phyloP scores from a whole-genome alignment of 257 asterid species.

The Gentiana macrophylla region DNA sequence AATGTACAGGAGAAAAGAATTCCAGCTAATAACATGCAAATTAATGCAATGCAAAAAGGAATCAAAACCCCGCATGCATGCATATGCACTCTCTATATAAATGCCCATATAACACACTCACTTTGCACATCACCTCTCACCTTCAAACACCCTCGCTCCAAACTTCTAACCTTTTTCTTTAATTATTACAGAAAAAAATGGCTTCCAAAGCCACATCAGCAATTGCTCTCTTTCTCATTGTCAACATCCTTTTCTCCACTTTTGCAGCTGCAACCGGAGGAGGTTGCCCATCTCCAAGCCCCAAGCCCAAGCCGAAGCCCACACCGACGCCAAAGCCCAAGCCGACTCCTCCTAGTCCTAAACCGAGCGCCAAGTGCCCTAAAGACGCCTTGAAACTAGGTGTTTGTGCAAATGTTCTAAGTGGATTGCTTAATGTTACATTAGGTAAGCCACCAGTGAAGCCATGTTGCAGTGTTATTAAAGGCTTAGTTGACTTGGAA shows the following conservation, averaged over 20 bases:
- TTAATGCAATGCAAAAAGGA: neutral
- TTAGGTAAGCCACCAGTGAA: conserved; percentile 12
- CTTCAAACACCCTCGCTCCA: neutral
- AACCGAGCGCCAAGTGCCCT: conserved; percentile 10
- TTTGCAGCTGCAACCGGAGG: conserved; percentile 22
- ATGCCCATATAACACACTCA: neutral
- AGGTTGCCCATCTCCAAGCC: conserved; percentile 19
- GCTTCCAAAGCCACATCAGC: conserved; percentile 9
- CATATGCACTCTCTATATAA: neutral
- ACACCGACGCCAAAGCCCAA: conserved; percentile 10
- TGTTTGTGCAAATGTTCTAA: conserved; percentile 16
- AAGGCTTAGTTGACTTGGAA: conserved; percentile 20
- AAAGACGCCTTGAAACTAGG: conserved; percentile 14
- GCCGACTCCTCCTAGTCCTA: conserved; percentile 4
- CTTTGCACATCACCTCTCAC: neutral
- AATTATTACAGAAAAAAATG: conserved; percentile 1
- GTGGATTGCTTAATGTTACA: conserved; percentile 6
- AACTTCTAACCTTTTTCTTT: neutral
- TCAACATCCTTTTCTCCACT: conserved; percentile 26
- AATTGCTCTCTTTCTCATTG: conserved; percentile 19
- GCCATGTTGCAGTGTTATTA: conserved; percentile 15
- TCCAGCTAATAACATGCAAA: neutral
- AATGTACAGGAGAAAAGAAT: neutral
- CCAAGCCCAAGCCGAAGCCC: conserved; percentile 13
- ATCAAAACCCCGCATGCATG: neutral